A percentile compares a stretch with the other conserved stretches of the same genome.
Evolutionary conservation across 192 early-diverging fungal species (phyloP).

Genomic region (Thamnidium elegans): DNA sequence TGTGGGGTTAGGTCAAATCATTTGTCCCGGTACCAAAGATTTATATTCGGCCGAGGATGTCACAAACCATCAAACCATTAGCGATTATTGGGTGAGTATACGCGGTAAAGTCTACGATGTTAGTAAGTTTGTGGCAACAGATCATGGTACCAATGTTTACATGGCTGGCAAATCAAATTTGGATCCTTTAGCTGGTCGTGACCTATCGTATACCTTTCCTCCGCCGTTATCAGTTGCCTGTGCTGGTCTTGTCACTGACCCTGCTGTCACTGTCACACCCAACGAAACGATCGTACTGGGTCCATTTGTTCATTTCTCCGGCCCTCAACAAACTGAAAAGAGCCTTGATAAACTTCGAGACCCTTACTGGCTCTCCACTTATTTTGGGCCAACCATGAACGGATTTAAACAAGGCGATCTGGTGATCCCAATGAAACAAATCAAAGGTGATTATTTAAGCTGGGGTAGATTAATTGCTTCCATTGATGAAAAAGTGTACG

Average conservation of each 20-base stretch:
- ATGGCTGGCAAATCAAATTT: slow-evolving; percentile 37
- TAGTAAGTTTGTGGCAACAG: slow-evolving; percentile 56
- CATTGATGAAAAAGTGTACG: slow-evolving; percentile 66
- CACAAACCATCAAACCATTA: slow-evolving; percentile 52
- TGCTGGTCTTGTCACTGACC: slow-evolving; percentile 43
- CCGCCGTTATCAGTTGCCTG: slow-evolving; percentile 55
- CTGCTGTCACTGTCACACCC: slow-evolving; percentile 25
- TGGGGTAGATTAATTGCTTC: slow-evolving; percentile 50
- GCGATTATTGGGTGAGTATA: slow-evolving; percentile 63
- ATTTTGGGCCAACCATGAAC: slow-evolving; percentile 48
- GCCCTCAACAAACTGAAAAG: slow-evolving; percentile 38
- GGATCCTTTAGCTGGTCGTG: slow-evolving; percentile 59
- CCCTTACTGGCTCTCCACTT: slow-evolving; percentile 49
- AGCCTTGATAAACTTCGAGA: slow-evolving; percentile 33
- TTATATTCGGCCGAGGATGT: slow-evolving; percentile 60
- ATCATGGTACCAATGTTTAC: slow-evolving; percentile 52
- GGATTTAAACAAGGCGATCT: slow-evolving; percentile 56
- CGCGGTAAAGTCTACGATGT: slow-evolving; percentile 69
- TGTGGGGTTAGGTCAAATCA: slow-evolving; percentile 73
- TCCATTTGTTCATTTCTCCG: slow-evolving; percentile 35
- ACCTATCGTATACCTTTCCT: slow-evolving; percentile 65
- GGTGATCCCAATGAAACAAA: slow-evolving; percentile 49
- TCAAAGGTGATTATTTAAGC: slow-evolving; percentile 41
- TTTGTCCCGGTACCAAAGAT: slow-evolving; percentile 76
- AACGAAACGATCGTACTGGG: slow-evolving; percentile 30